A percentile compares a stretch with the other conserved stretches of the same genome.
Evolutionary conservation across 768 basidiomycete genomes (phyloP).

Genomic region (Xanthoconium purpureum): DNA sequence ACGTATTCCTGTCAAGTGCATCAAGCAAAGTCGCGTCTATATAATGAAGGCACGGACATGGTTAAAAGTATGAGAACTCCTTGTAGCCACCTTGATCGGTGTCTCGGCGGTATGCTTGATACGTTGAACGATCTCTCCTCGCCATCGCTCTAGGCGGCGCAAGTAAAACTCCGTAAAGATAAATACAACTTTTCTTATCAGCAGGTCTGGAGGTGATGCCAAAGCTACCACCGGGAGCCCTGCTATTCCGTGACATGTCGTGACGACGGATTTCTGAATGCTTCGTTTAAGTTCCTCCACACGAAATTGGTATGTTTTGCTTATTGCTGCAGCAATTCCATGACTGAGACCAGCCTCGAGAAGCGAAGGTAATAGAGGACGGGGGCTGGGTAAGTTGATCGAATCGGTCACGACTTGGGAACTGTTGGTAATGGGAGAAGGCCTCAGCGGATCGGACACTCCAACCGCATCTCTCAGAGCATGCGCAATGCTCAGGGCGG

Average conservation of each 20-base stretch:
- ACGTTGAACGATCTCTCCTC: neutral
- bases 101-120: neutral
- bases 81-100: fast-evolving
- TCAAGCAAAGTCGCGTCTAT: fast-evolving
- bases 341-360: neutral
- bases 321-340: neutral
- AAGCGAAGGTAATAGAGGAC: neutral
- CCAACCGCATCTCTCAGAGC: neutral
- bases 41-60: neutral
- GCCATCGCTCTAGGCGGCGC: neutral
- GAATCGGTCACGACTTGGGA: neutral
- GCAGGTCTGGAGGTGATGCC: fast-evolving
- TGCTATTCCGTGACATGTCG: neutral
- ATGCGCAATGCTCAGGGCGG: neutral
- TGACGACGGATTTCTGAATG: neutral
- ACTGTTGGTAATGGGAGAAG: neutral
- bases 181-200: neutral
- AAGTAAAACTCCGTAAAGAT: neutral
- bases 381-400: neutral
- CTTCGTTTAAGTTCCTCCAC: neutral
- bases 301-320: neutral
- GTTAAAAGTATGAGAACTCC: neutral
- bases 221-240: neutral
- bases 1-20: neutral
- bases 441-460: neutral